These are phyloP conservation scores for Artemisia annua DNA, from an alignment of 129 eudicot species.

Conservation along the genomic window DNA sequence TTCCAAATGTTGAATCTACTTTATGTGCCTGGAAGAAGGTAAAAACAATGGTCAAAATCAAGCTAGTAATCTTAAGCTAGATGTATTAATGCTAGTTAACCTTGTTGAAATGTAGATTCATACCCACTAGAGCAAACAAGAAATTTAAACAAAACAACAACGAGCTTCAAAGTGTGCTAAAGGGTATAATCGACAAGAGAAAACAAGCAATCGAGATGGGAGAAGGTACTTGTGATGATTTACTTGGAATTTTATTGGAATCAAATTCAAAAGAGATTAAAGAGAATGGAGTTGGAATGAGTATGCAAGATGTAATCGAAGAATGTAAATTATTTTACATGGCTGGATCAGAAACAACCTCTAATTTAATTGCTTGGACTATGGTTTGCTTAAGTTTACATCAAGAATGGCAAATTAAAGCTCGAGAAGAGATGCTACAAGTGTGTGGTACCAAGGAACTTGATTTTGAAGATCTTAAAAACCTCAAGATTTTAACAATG, in stretches of 20 bases:
- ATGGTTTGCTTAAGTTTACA: slow-evolving; percentile 26
- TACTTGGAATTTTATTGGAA: slow-evolving; percentile 21
- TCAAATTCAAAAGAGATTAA: slow-evolving; percentile 16
- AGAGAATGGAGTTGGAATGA: slow-evolving; percentile 20
- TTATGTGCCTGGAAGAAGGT: slow-evolving; percentile 26
- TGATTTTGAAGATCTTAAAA: slow-evolving; percentile 21
- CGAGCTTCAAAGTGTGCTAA: slow-evolving; percentile 11
- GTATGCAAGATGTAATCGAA: slow-evolving; percentile 25
- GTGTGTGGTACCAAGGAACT: slow-evolving; percentile 8
- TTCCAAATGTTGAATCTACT: slow-evolving; percentile 24
- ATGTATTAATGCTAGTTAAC: not conserved
- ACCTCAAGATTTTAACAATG: slow-evolving; percentile 20
- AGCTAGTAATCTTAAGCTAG: not conserved
- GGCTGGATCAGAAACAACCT: slow-evolving; percentile 27
- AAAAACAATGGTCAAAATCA: not conserved
- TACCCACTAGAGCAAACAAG: slow-evolving; percentile 24
- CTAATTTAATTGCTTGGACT: slow-evolving; percentile 22
- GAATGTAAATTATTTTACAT: slow-evolving; percentile 28
- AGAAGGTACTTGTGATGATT: slow-evolving; percentile 11
- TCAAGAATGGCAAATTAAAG: slow-evolving; percentile 19
- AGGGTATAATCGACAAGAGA: slow-evolving; percentile 10
- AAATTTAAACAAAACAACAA: slow-evolving; percentile 6
- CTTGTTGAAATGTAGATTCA: not conserved
- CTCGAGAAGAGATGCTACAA: not conserved
- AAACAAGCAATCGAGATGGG: slow-evolving; percentile 15